Base-by-base conservation (phyloP, 208 protist genomes). In the Trypanosoma avium region DNA sequence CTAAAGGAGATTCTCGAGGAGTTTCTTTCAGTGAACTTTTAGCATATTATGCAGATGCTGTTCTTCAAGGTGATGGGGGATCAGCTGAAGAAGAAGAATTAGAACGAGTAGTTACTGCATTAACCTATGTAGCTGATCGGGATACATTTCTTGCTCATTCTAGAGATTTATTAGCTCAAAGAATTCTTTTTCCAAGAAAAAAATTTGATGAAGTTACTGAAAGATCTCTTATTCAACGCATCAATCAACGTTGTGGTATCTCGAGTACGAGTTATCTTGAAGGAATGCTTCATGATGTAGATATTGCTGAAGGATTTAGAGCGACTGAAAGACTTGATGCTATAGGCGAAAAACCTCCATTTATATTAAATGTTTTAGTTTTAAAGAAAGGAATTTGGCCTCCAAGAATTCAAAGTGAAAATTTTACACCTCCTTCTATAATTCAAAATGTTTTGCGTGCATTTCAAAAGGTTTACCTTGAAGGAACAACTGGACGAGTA, bases 371-470 rank as follows among this genome's bases (percentile, higher is more conserved):
- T 8, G 70, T 83, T 0, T 67, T 92, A 1, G 85, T 92, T 47
- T 71, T 81, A 1, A 95, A 89, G 52, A 91, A 86, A 50, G 87
- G 86, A 1, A 86, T 97, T 38, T 97, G 89, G 88, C 88, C 88
- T 7, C 32, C 50, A 15, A 67, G 71, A 48, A 64, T 95, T 47
- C 76, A 84, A 47, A 45, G 73, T 32, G 67, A 73, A 54, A 35
- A 15, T 29, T 73, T 73, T 49, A 67, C 19, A 13, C 70, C 70
- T 53, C 70, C 70, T 30, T 45, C 19, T 22, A 56, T 66, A 17
- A 60, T 75, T 33, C 15, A 54, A 24, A 26, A 53, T 15, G 30
- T 62, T 13, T 53, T 95, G 30, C 67, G 84, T 27, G 52, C 56
- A n/a, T 77, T 95, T 29, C 59, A 73, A 15, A 58, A 73, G 8